Base-by-base conservation (phyloP, 2,329 filamentous ascomycete species). In the Claviceps sp. region DNA sequence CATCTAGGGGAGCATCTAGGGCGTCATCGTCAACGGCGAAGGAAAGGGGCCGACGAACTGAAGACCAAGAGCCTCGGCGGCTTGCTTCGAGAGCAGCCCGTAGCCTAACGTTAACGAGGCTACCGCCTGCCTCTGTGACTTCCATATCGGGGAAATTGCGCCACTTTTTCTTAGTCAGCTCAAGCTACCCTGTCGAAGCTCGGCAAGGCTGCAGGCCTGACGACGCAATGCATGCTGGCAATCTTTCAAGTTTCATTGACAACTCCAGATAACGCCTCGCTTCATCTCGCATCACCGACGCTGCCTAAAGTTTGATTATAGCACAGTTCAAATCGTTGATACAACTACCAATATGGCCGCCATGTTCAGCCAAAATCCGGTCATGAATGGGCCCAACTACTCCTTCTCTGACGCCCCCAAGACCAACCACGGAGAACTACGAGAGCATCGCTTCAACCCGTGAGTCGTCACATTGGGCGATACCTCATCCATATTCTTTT, bases 361-460 rank as follows among this genome's bases (percentile, higher is more conserved):
- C 66, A 81, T 84, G 76, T 84, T 84, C 71, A 83, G 79, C 70
- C 80, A 84, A 69, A 84, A 84, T 67, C 79, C 81, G 59, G 64
- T 82, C 64, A 75, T 83, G 73, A 81, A 84, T 67, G 81, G 81
- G 58, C 79, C 81, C 64, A 83, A 79, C 73, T 85, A 85, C 70
- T 82, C 80, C 56, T 80, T 83, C 71, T 78, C 75, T 61, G 79
- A 84, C 62, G 69, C 74, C 50, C 79, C 80, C 63, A 74, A 72
- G 65, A 68, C 68, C 56, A 65, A 70, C 30, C 30, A 34, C 44
- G 78, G 76, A 58, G 77, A 79, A 63, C 73, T 75, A 55, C 76
- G 78, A 61, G 72, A 93, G 74, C 90, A 94, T 72, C 81, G 83
- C 61, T 96, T 96, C 74, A 90, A 95, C 72, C 90, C 91, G 90